phyloP scores from a whole-genome alignment of 306 rosid genomes.

The Glycine latifolia region DNA sequence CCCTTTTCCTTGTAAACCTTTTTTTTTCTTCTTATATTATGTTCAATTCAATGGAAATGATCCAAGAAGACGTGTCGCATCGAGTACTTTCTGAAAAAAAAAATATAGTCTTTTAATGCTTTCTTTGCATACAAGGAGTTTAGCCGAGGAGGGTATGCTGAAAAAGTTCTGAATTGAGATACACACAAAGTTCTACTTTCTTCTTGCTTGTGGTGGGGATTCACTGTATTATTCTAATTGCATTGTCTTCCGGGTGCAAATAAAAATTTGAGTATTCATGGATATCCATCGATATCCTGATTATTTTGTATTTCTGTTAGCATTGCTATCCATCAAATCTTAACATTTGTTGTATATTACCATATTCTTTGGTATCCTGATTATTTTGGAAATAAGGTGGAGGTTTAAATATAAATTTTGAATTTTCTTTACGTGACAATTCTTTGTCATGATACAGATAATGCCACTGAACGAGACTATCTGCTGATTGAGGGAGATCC shows the following conservation, averaged over 20 bases:
- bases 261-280: neutral
- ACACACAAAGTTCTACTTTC: too few relatives aligned
- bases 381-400: constrained; percentile 34
- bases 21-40: too few relatives aligned
- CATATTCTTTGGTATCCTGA: constrained; percentile 27
- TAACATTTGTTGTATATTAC: constrained; percentile 8
- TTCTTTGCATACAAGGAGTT: too few relatives aligned
- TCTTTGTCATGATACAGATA: constrained; percentile 50
- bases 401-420: constrained; percentile 6
- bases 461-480: constrained; percentile 75
- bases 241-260: neutral
- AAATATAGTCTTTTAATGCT: too few relatives aligned
- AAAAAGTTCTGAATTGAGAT: too few relatives aligned
- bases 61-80: too few relatives aligned
- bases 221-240: too few relatives aligned
- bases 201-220: too few relatives aligned
- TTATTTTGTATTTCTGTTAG: constrained; percentile 12
- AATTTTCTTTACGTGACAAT: constrained; percentile 34
- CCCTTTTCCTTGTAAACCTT: too few relatives aligned
- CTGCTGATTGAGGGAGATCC: constrained; percentile 94
- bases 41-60: too few relatives aligned
- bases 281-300: neutral
- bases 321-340: constrained; percentile 24
- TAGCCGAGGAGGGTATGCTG: too few relatives aligned
- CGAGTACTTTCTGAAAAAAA: too few relatives aligned